Conservation (phyloP, 2,329 filamentous ascomycete species). For the Ophiobolus disseminans region DNA sequence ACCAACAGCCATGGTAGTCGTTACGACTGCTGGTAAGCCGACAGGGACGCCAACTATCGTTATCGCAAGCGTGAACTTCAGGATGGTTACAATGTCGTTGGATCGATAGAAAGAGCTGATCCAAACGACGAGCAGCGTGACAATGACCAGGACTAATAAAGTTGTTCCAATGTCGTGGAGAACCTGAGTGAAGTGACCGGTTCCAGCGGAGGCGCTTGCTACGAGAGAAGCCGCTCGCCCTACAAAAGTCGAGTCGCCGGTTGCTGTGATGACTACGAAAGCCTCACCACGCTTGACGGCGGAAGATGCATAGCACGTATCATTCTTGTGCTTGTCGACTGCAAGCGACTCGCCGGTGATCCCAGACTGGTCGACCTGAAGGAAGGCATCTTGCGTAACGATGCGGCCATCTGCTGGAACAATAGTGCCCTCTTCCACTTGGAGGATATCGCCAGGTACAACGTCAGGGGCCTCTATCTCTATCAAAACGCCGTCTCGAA, state of each 20-base stretch:
- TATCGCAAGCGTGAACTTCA: conserved; percentile 85
- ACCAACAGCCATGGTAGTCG: conserved; percentile 93
- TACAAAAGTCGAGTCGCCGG: conserved; percentile 89
- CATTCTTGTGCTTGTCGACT: conserved; percentile 84
- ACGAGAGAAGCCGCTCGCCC: conserved; percentile 87
- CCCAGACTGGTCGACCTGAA: conserved; percentile 90
- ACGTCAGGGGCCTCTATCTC: conserved; percentile 85
- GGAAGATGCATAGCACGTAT: conserved; percentile 84
- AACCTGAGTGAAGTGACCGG: conserved; percentile 90
- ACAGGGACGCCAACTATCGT: conserved; percentile 92
- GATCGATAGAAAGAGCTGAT: conserved; percentile 87
- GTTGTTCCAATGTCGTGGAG: conserved; percentile 85
- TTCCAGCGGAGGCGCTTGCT: conserved; percentile 74
- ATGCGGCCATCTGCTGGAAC: conserved; percentile 88
- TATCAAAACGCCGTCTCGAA: conserved; percentile 78
- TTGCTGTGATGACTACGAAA: conserved; percentile 81
- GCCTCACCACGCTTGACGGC: conserved; percentile 90
- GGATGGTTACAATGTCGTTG: conserved; percentile 78
- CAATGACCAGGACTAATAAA: conserved; percentile 78
- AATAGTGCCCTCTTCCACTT: conserved; percentile 90
- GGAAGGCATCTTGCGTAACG: conserved; percentile 81
- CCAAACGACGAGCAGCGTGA: conserved; percentile 85
- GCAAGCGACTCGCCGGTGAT: conserved; percentile 92
- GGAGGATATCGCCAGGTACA: conserved; percentile 87
- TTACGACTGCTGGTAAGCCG: conserved; percentile 91